phyloP scores from a whole-genome alignment of 805 yeast species.

The Peterozyma toletana region DNA sequence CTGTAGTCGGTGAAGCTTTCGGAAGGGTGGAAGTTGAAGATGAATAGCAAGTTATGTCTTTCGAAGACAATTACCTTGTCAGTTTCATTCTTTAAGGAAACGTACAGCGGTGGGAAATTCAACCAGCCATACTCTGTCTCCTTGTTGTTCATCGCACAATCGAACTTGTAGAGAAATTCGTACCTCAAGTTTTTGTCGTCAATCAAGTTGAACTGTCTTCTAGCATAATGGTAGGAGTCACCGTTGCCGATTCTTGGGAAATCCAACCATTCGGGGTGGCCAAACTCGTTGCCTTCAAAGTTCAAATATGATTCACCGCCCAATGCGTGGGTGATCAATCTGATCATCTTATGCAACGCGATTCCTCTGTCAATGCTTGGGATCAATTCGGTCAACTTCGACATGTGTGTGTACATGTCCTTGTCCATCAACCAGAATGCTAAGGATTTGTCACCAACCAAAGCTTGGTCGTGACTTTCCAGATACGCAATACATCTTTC shows the following conservation, averaged over 20 bases:
- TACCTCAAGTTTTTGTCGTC: slow-evolving; percentile 78
- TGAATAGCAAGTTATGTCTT: slow-evolving; percentile 75
- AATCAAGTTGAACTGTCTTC: slow-evolving; percentile 87
- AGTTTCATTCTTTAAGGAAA: slow-evolving; percentile 79
- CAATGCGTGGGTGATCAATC: slow-evolving; percentile 79
- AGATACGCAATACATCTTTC: slow-evolving; percentile 89
- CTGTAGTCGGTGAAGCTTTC: slow-evolving; percentile 81
- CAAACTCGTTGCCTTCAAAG: slow-evolving; percentile 97
- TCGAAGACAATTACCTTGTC: slow-evolving; percentile 90
- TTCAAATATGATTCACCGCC: slow-evolving; percentile 97
- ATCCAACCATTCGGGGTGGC: slow-evolving; percentile 98
- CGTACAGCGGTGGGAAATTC: slow-evolving; percentile 64
- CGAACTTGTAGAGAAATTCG: slow-evolving; percentile 73
- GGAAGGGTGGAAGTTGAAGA: slow-evolving; percentile 87
- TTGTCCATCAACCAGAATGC: slow-evolving; percentile 99
- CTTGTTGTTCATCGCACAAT: slow-evolving; percentile 71
- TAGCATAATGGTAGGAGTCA: slow-evolving; percentile 87
- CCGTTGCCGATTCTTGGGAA: slow-evolving; percentile 88
- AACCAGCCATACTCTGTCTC: slow-evolving; percentile 73
- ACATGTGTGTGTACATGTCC: slow-evolving; percentile 96
- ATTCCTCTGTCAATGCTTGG: slow-evolving; percentile 84
- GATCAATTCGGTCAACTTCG: slow-evolving; percentile 62
- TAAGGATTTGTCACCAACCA: slow-evolving; percentile 92
- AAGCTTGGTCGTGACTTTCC: slow-evolving; percentile 95
- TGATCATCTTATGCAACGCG: slow-evolving; percentile 83